Evolutionary conservation across 2,329 filamentous ascomycete species (phyloP), one percentile per base, ranked within the genome.

Genomic region (Alternaria gaisen): DNA sequence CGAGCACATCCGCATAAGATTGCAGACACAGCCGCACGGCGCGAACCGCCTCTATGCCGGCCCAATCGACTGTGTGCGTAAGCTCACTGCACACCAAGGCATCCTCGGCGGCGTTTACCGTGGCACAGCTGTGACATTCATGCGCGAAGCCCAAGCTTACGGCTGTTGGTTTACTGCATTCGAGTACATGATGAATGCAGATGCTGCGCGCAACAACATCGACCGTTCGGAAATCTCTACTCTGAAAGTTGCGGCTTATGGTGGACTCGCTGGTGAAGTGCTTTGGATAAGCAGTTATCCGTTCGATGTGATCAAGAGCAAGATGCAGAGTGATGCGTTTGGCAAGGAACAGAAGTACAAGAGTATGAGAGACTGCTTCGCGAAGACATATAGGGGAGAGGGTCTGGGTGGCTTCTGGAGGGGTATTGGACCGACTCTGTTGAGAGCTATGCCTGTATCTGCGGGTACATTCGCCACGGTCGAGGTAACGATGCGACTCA

Each of bases 281-380:
- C 86, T 99, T 58, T 99, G 95, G 95, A 83, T 99, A 56, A 86
- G 86, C 36, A 97, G 93, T 76, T 99, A 99, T 81, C 95, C 95
- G 22, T 91, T 99, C 67, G 95, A 99, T 81, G 94, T 99, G 28
- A 82, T 99, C 81, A 99, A 99, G 91, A 97, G 93, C 82, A 98
- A 97, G 87, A 97, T 98, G 94, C 95, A 99, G 86, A 97, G 91
- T 60, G 95, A 99, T 81, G 94, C 92, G 0, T 95, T 97, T 76
- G 93, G 92, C 3, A 79, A 78, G 50, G 82, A 86, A 65, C 88
- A 90, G 83, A 86, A 85, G 76, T 99, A 91, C 81, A 87, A 83
- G 77, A 90, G 84, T 57, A 97, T 97, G 94, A 87, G 90, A 53
- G 91, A 96, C 80, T 96, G 92, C 82, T 96, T 98, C 80, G 86